Conservation (phyloP, 495 filamentous ascomycete species). For the Hypoxylon fragiforme region DNA sequence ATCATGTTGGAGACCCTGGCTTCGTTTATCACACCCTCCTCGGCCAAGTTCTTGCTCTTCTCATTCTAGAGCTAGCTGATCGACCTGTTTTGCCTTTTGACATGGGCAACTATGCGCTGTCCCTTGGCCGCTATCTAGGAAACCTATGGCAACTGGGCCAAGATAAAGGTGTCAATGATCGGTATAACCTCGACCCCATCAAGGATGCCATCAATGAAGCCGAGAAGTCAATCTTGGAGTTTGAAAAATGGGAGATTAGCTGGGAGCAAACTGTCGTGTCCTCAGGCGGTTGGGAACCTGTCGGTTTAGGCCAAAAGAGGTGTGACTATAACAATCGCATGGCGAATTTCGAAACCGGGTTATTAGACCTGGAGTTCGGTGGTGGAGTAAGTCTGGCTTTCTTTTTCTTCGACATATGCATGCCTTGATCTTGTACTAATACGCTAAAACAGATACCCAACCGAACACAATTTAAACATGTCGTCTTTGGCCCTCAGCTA, state of each 20-base stretch:
- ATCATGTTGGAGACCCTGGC: constrained; percentile 72
- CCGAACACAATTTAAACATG: constrained; percentile 92
- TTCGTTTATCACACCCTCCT: constrained; percentile 82
- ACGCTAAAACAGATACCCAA: constrained; percentile 66
- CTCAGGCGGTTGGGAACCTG: constrained; percentile 69
- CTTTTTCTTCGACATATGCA: no score
- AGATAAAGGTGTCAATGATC: constrained; percentile 52
- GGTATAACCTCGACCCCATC: constrained; percentile 62
- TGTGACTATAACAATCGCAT: constrained; percentile 71
- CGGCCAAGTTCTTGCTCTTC: constrained; percentile 75
- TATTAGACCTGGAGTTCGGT: constrained; percentile 71
- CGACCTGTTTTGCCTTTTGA: constrained; percentile 81
- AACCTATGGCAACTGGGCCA: constrained; percentile 69
- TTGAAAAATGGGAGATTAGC: constrained; percentile 69
- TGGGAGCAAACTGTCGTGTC: constrained; percentile 71
- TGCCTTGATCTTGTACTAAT: constrained; percentile 9
- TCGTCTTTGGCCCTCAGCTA: constrained; percentile 79
- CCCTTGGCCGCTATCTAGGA: constrained; percentile 61
- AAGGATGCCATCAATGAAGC: constrained; percentile 64
- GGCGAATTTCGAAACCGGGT: constrained; percentile 77
- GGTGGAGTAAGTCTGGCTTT: constrained; percentile 65
- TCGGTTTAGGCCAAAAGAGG: constrained; percentile 62
- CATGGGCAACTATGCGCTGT: constrained; percentile 62
- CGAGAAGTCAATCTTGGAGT: constrained; percentile 59
- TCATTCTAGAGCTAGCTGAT: constrained; percentile 86